Evolutionary conservation across 441 rosid species (phyloP).

Genomic region (Isatis lusitanica): DNA sequence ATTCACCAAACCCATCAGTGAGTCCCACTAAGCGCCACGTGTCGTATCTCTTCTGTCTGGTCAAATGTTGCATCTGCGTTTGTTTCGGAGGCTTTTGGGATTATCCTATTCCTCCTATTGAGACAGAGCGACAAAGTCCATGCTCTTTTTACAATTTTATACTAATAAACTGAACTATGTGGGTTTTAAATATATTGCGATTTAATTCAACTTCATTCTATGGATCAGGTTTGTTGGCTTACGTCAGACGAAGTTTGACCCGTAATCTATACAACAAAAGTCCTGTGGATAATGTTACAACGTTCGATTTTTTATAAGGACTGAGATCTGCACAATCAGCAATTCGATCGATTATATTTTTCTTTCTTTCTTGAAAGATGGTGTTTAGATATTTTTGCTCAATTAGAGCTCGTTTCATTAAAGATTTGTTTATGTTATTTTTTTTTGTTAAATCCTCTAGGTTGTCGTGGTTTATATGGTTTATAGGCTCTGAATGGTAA

Average conservation of each 20-base stretch:
- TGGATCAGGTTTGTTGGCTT: conserved; percentile 33
- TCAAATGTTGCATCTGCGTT: conserved; percentile 34
- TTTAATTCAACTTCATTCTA: not conserved
- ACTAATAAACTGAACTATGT: not conserved
- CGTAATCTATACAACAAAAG: conserved; percentile 17
- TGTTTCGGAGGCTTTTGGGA: conserved; percentile 7
- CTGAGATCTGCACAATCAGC: conserved; percentile 32
- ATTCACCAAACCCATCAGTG: conserved; percentile 24
- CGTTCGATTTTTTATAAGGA: conserved; percentile 8
- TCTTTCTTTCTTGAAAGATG: not conserved
- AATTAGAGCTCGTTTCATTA: not conserved
- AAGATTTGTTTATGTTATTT: not conserved
- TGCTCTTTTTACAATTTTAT: conserved; percentile 23
- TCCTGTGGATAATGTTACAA: conserved; percentile 27
- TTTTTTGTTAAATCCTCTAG: not conserved
- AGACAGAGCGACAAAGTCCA: conserved; percentile 24
- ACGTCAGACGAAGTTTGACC: conserved; percentile 38
- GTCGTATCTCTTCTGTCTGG: conserved; percentile 24
- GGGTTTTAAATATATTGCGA: not conserved
- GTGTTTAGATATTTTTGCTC: not conserved
- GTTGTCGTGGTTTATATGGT: too few relatives aligned
- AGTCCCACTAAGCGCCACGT: conserved; percentile 28
- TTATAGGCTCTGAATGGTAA: too few relatives aligned
- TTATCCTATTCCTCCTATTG: conserved; percentile 7
- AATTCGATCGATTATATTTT: not conserved